Evolutionary conservation across 805 yeast species (phyloP).

Genomic region (Schwanniomyces pseudopolymorphus): DNA sequence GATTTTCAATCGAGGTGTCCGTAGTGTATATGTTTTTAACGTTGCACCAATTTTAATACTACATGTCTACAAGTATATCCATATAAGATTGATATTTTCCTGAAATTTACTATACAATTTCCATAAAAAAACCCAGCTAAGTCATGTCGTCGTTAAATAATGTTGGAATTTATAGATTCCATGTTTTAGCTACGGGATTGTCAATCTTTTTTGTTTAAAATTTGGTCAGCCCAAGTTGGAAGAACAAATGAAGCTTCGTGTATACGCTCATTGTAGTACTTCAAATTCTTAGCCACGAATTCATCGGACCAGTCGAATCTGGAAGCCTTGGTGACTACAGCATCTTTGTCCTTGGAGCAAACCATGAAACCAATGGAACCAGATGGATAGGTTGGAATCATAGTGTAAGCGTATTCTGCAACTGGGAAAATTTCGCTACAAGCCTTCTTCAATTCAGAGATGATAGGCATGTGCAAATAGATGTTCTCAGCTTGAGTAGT

Average conservation of each 20-base stretch:
- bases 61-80: neutral
- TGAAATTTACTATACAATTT: neutral
- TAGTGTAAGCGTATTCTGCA: conserved; percentile 86
- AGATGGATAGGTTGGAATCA: conserved; percentile 95
- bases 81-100: neutral
- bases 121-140: conserved; percentile 1
- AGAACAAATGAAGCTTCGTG: conserved; percentile 88
- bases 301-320: conserved; percentile 59
- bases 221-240: conserved; percentile 82
- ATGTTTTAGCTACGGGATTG: conserved; percentile 1
- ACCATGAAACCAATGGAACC: conserved; percentile 99
- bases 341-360: conserved; percentile 71
- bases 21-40: too few relatives aligned
- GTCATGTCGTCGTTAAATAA: conserved; percentile 3
- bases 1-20: too few relatives aligned
- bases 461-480: conserved; percentile 87
- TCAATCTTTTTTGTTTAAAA: conserved; percentile 26
- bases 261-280: conserved; percentile 79
- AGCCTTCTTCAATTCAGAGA: conserved; percentile 76
- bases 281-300: conserved; percentile 63
- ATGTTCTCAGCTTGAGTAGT: conserved; percentile 95
- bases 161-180: conserved; percentile 1
- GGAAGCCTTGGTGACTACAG: conserved; percentile 66
- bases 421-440: conserved; percentile 86
- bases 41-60: neutral